phyloP scores from a whole-genome alignment of 2,329 filamentous ascomycete species.

The Escovopsis sp. region DNA sequence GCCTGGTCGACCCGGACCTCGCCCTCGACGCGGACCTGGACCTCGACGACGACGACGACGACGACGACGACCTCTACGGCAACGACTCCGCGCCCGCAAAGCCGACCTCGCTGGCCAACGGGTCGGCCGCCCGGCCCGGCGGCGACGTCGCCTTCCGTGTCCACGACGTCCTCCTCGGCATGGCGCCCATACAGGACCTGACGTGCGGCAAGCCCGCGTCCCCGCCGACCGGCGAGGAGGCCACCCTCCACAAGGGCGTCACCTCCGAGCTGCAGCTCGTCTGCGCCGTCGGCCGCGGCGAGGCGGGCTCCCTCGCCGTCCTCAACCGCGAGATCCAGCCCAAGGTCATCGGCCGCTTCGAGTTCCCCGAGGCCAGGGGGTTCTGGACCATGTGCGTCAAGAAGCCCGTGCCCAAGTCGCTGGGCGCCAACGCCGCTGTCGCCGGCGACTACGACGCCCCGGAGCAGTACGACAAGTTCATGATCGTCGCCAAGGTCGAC shows the following conservation, averaged over 20 bases:
- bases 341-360: constrained; percentile 51
- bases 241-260: constrained; percentile 27
- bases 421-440: constrained; percentile 35
- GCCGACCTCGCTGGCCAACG: constrained; percentile 23
- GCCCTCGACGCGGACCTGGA: constrained; percentile 36
- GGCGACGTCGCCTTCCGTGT: constrained; percentile 55
- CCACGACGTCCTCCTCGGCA: constrained; percentile 62
- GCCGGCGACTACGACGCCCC: constrained; percentile 42
- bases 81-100: constrained; percentile 51
- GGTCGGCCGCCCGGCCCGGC: constrained; percentile 33
- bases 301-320: constrained; percentile 55
- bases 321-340: constrained; percentile 69
- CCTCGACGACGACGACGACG: constrained; percentile 47
- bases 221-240: constrained; percentile 29
- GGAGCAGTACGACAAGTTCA: constrained; percentile 58
- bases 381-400: constrained; percentile 70
- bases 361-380: constrained; percentile 57
- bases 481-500: constrained; percentile 66
- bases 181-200: constrained; percentile 67
- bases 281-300: constrained; percentile 47
- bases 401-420: constrained; percentile 47
- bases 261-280: constrained; percentile 45
- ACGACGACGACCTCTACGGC: constrained; percentile 36
- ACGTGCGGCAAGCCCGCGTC: constrained; percentile 47
- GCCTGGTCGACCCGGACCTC: constrained; percentile 38